These are phyloP conservation scores for Oryza meridionalis DNA, from an alignment of 176 grass and related monocot genomes.

Conservation along the genomic window DNA sequence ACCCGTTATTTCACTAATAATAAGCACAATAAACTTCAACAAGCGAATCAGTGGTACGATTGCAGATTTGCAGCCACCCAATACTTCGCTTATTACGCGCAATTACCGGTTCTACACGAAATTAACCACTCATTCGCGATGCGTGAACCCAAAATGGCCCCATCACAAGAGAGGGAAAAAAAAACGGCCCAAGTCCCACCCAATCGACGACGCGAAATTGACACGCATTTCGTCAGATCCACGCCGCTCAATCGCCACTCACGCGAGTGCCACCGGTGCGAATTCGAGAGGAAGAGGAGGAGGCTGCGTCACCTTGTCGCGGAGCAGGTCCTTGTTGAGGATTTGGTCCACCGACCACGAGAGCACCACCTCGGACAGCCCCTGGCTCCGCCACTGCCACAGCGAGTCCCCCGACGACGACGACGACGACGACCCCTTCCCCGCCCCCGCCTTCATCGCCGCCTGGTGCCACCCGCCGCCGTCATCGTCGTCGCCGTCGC, in stretches of 20 bases:
- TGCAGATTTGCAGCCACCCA: not conserved
- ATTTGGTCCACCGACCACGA: slow-evolving; percentile 72
- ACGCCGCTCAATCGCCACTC: slow-evolving; percentile 5
- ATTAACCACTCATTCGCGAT: slow-evolving; percentile 10
- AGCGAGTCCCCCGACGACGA: slow-evolving; percentile 27
- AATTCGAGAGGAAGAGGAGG: not conserved
- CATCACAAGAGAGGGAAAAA: not conserved
- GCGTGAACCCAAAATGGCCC: not conserved
- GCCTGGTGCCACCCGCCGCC: not conserved
- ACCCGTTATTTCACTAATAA: not conserved
- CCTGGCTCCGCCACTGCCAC: slow-evolving; percentile 52
- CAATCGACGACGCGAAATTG: not conserved
- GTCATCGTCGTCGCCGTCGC: slow-evolving; percentile 11
- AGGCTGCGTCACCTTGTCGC: slow-evolving; percentile 52
- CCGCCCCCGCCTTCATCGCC: not conserved
- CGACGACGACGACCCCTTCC: not conserved
- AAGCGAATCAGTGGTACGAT: not conserved
- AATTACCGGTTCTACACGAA: slow-evolving; percentile 8
- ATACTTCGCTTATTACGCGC: not conserved
- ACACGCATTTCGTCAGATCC: slow-evolving; percentile 33
- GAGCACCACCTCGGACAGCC: slow-evolving; percentile 59
- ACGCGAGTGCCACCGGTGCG: not conserved
- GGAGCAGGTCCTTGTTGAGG: slow-evolving; percentile 65
- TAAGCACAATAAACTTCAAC: not conserved
- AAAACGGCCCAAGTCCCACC: not conserved